phyloP scores from a whole-genome alignment of 768 basidiomycete genomes.

The Tylopilus rubrobrunneus region DNA sequence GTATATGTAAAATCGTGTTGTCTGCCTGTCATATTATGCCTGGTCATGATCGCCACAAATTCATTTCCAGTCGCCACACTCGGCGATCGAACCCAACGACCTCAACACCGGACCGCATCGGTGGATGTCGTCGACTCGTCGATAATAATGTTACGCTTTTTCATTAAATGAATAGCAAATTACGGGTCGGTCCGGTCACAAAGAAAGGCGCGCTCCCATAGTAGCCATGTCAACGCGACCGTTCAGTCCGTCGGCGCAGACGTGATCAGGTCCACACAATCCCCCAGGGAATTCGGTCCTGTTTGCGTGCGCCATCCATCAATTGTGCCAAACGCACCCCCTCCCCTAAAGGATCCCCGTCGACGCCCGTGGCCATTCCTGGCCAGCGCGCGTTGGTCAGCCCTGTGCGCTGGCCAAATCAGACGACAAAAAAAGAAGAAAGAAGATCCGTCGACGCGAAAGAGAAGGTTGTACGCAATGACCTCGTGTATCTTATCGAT shows the following conservation, averaged over 20 bases:
- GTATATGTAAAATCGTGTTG: background rate
- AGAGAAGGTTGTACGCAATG: background rate
- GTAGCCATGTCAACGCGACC: constrained; percentile 18
- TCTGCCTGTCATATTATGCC: background rate
- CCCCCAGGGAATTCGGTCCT: background rate
- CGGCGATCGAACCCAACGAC: background rate
- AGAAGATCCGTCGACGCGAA: constrained; percentile 1
- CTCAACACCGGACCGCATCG: background rate
- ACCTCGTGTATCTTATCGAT: constrained; percentile 21
- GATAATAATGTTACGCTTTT: background rate
- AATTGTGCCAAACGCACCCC: background rate
- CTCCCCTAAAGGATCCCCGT: background rate
- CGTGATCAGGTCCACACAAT: constrained; percentile 10
- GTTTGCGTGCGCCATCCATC: background rate
- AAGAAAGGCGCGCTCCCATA: constrained; percentile 8
- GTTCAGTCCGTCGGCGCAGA: background rate
- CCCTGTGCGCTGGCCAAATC: background rate
- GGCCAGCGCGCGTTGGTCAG: background rate
- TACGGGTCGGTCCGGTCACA: background rate
- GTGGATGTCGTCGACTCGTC: background rate
- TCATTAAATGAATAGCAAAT: constrained; percentile 2
- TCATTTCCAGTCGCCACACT: constrained; percentile 13
- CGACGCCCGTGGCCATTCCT: constrained; percentile 8
- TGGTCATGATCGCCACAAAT: constrained; percentile 21
- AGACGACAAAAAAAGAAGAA: background rate